Percentiles rank a stretch among this genome's conserved stretches.
Evolutionary conservation across 2,329 filamentous ascomycete species (phyloP).

Genomic region (Penicillium nordicum): DNA sequence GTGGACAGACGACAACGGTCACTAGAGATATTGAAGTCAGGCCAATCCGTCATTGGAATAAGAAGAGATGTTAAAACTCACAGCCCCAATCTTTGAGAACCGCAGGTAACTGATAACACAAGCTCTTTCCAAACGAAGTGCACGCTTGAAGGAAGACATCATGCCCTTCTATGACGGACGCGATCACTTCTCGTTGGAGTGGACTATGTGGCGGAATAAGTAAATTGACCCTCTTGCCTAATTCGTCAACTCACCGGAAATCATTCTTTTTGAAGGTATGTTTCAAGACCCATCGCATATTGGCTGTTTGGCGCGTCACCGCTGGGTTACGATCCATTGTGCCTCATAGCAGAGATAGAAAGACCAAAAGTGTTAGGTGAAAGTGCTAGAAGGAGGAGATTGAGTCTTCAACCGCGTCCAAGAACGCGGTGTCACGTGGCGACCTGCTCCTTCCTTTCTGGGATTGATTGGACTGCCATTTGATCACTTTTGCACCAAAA

Average conservation of each 20-base stretch:
- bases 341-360: constrained; percentile 20
- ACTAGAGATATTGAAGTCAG: constrained; percentile 49
- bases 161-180: constrained; percentile 71
- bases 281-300: constrained; percentile 71
- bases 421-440: constrained; percentile 30
- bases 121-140: constrained; percentile 76
- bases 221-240: neutral
- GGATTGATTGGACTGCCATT: neutral
- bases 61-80: constrained; percentile 44
- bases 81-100: constrained; percentile 76
- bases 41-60: neutral
- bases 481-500: neutral
- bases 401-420: neutral
- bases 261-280: constrained; percentile 68
- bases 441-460: neutral
- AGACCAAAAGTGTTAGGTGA: neutral
- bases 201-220: constrained; percentile 52
- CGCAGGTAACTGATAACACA: constrained; percentile 90
- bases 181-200: constrained; percentile 81
- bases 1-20: constrained; percentile 84
- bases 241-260: constrained; percentile 58
- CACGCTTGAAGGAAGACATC: constrained; percentile 90
- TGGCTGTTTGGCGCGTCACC: constrained; percentile 39
- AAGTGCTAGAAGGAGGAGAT: neutral
- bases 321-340: constrained; percentile 27